phyloP scores from a whole-genome alignment of 75 land plant species.

The Sequoiadendron giganteum region DNA sequence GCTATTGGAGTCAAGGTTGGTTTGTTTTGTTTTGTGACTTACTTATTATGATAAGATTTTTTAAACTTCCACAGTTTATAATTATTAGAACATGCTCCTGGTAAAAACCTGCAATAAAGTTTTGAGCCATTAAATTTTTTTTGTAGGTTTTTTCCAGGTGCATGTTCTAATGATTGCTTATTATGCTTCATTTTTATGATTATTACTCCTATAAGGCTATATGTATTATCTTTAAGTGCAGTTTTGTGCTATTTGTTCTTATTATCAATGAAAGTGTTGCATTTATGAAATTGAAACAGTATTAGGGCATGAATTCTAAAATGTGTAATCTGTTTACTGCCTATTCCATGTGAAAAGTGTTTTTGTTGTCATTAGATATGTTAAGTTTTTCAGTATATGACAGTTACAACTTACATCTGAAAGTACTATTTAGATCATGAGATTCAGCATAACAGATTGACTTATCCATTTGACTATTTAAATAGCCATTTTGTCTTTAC shows the following conservation, averaged over 20 bases:
- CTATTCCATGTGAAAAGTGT: too few relatives aligned
- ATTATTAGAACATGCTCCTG: not conserved
- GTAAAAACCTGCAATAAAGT: too few relatives aligned
- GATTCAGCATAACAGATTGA: not conserved
- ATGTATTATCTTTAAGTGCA: not conserved
- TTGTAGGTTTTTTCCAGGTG: not conserved
- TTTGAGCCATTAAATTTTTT: not conserved
- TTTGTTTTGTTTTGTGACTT: not conserved
- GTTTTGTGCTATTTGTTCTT: not conserved
- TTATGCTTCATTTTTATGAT: not conserved
- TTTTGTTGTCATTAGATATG: not conserved
- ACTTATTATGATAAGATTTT: not conserved
- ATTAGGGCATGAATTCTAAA: not conserved
- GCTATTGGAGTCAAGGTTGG: slow-evolving; percentile 83
- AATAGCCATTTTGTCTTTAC: too few relatives aligned
- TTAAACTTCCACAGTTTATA: not conserved
- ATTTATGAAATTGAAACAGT: not conserved
- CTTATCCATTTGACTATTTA: not conserved
- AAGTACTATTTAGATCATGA: not conserved
- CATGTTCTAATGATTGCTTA: not conserved
- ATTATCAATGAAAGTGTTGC: not conserved
- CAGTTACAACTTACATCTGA: not conserved
- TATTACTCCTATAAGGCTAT: not conserved
- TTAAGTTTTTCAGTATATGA: not conserved
- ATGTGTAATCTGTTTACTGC: not conserved